phyloP scores from a whole-genome alignment of 2,329 filamentous ascomycete species.

The Colletotrichum lini region DNA sequence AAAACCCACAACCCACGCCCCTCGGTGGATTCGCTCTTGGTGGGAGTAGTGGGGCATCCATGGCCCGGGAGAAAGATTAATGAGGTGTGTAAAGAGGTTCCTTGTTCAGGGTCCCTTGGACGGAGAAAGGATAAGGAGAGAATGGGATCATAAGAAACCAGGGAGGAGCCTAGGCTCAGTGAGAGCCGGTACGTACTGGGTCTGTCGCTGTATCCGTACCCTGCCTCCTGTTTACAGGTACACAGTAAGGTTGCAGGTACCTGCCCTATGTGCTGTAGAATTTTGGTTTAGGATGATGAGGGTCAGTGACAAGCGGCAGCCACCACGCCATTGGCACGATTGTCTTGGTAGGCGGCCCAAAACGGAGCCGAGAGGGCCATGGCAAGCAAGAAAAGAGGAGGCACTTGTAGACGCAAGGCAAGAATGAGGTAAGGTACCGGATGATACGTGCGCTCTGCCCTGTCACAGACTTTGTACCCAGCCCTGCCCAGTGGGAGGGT shows the following conservation, averaged over 20 bases:
- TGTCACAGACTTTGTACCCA: background rate
- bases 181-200: constrained; percentile 22
- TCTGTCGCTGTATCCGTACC: background rate
- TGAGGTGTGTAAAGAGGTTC: constrained; percentile 17
- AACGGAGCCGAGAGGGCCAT: constrained; percentile 27
- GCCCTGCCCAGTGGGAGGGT: background rate
- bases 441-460: constrained; percentile 27
- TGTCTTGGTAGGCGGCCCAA: constrained; percentile 29
- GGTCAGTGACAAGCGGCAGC: constrained; percentile 32
- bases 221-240: no score
- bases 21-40: constrained; percentile 21
- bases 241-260: no score
- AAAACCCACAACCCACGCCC: constrained; percentile 3
- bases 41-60: constrained; percentile 29
- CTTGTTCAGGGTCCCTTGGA: constrained; percentile 41
- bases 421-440: constrained; percentile 33
- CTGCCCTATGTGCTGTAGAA: background rate
- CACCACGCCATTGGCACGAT: constrained; percentile 19
- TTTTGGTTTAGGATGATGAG: constrained; percentile 22
- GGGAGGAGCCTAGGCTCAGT: constrained; percentile 16
- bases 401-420: background rate
- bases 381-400: constrained; percentile 27
- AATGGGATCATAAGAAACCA: constrained; percentile 21
- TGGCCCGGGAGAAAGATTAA: constrained; percentile 22
- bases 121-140: constrained; percentile 36